Percentiles rank a stretch among this genome's conserved stretches.
Conservation (phyloP, 768 basidiomycete genomes). For the Boletus speciosus region DNA sequence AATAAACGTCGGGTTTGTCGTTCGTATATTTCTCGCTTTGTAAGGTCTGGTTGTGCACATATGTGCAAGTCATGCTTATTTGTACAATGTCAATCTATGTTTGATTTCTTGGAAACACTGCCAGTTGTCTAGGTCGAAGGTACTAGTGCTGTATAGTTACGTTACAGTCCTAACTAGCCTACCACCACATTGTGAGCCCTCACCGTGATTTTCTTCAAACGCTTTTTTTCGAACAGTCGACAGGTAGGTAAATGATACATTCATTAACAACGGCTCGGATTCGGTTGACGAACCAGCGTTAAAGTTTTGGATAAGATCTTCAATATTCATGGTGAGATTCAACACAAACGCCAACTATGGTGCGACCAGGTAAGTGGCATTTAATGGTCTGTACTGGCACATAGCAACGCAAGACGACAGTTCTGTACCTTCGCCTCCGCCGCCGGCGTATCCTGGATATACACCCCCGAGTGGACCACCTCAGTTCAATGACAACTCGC, state of each 20-base stretch:
- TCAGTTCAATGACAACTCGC: neutral
- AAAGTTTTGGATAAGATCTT: neutral
- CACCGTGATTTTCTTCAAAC: neutral
- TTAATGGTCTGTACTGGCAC: too few relatives aligned
- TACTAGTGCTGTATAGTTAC: too few relatives aligned
- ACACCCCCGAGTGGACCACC: neutral
- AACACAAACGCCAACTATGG: conserved; percentile 1
- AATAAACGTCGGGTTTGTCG: too few relatives aligned
- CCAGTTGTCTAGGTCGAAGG: too few relatives aligned
- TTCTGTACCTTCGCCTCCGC: neutral
- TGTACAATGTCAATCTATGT: too few relatives aligned
- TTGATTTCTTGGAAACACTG: too few relatives aligned
- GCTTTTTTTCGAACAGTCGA: neutral
- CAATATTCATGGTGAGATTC: neutral
- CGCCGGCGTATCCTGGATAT: conserved; percentile 10
- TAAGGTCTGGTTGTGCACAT: too few relatives aligned
- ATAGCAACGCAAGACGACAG: neutral
- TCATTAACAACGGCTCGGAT: neutral
- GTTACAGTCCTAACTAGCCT: too few relatives aligned
- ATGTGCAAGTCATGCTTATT: too few relatives aligned
- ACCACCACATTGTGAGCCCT: too few relatives aligned
- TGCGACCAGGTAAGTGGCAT: conserved; percentile 1
- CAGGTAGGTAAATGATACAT: neutral
- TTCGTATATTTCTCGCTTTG: too few relatives aligned
- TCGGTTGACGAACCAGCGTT: neutral